Conservation (phyloP, 352 stramenopile species). For the Thraustochytrium sp. region DNA sequence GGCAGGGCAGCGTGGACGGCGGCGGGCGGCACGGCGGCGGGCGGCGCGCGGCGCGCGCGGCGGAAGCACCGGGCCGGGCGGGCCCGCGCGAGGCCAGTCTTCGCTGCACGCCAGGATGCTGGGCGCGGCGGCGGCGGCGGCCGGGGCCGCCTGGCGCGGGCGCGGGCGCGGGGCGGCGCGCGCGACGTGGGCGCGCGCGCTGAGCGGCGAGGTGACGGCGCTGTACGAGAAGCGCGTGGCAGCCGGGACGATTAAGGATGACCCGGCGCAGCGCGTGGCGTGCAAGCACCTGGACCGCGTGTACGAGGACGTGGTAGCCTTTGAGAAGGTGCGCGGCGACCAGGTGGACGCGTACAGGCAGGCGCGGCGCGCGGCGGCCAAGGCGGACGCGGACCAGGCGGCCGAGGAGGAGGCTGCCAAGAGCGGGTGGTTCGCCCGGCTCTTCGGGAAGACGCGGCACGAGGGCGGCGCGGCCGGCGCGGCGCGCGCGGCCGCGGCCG, state of each 20-base stretch:
- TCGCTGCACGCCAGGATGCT: no score
- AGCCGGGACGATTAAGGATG: not conserved
- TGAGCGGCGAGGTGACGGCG: not conserved
- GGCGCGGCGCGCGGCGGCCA: not conserved
- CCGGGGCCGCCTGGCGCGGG: no score
- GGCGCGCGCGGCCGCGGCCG: not conserved
- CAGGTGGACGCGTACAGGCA: not conserved
- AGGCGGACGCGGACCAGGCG: not conserved
- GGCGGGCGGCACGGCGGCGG: no score
- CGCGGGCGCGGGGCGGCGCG: no score
- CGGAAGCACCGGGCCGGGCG: no score
- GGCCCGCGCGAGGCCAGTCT: no score
- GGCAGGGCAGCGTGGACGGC: no score
- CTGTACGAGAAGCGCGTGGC: conserved; percentile 13
- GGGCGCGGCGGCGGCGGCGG: no score
- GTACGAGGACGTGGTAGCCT: conserved; percentile 6
- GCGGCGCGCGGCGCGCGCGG: no score
- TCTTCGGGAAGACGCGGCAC: conserved; percentile 13
- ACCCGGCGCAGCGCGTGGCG: conserved; percentile 16
- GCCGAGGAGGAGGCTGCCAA: not conserved
- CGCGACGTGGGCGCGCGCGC: not conserved
- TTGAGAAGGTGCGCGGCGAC: not conserved
- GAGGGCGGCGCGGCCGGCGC: not conserved
- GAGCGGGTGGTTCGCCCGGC: not conserved
- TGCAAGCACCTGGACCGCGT: not conserved